Evolutionary conservation across 495 filamentous ascomycete species (phyloP).

Genomic region (Cetradonia linearis): DNA sequence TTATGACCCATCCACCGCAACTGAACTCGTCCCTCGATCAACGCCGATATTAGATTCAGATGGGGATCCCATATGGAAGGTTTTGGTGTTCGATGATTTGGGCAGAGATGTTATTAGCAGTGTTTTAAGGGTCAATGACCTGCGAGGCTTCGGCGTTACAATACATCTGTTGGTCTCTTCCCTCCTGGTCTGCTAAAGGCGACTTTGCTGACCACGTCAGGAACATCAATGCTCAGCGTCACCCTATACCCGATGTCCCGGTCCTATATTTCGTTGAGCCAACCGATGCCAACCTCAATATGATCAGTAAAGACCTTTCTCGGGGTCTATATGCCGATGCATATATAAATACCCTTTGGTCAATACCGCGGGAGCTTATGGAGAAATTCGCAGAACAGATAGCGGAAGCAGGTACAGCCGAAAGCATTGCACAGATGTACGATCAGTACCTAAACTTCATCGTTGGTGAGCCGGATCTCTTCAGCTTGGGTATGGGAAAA

Average conservation of each 20-base stretch:
- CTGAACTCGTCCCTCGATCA: constrained; percentile 55
- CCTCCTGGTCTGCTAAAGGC: neutral
- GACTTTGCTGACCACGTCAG: constrained; percentile 30
- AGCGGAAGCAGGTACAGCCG: constrained; percentile 69
- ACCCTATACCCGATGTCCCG: constrained; percentile 92
- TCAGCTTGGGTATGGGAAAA: constrained; percentile 79
- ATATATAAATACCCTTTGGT: constrained; percentile 95
- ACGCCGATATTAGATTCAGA: constrained; percentile 78
- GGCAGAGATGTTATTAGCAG: constrained; percentile 81
- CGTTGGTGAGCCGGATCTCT: constrained; percentile 89
- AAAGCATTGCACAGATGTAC: constrained; percentile 83
- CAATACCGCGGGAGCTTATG: constrained; percentile 80
- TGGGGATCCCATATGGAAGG: constrained; percentile 74
- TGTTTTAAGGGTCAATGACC: constrained; percentile 84
- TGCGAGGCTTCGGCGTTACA: constrained; percentile 86
- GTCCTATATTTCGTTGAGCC: constrained; percentile 95
- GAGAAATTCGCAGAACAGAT: constrained; percentile 93
- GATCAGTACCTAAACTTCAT: constrained; percentile 99
- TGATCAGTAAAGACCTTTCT: constrained; percentile 79
- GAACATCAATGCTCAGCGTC: constrained; percentile 71
- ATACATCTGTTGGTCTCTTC: constrained; percentile 68
- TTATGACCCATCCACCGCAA: constrained; percentile 40
- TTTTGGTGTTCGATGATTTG: constrained; percentile 58
- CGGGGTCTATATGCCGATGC: constrained; percentile 84
- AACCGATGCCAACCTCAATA: constrained; percentile 63